Evolutionary conservation across 208 protist species (phyloP).

Genomic region (Acanthamoeba castellanii): DNA sequence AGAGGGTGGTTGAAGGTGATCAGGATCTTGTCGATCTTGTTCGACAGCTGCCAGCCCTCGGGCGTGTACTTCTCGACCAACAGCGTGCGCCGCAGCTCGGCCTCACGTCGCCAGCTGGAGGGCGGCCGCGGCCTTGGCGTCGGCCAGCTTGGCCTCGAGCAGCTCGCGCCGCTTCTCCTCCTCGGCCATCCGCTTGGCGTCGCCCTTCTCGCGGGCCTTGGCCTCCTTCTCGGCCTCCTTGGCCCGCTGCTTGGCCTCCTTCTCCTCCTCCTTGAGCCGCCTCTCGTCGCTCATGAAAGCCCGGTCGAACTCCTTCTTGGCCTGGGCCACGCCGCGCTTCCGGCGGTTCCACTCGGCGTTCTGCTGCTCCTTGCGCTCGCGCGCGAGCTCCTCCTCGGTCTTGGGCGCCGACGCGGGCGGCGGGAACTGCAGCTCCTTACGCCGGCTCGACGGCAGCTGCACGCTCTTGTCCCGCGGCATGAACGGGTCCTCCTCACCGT

Average conservation of each 20-base stretch:
- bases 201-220: not conserved
- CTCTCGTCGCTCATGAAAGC: slow-evolving; percentile 74
- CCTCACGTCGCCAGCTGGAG: slow-evolving; percentile 16
- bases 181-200: not conserved
- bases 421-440: slow-evolving; percentile 63
- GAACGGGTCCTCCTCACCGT: slow-evolving; percentile 49
- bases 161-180: slow-evolving; percentile 19
- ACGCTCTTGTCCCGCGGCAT: slow-evolving; percentile 68
- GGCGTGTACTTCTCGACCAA: slow-evolving; percentile 52
- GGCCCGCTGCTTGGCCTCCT: slow-evolving; percentile 44
- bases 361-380: slow-evolving; percentile 69
- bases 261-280: slow-evolving; percentile 44
- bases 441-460: slow-evolving; percentile 45
- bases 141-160: slow-evolving; percentile 61
- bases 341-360: slow-evolving; percentile 25
- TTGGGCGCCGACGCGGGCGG: slow-evolving; percentile 61
- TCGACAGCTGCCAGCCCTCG: slow-evolving; percentile 67
- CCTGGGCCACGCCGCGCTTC: slow-evolving; percentile 37
- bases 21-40: slow-evolving; percentile 46
- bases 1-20: slow-evolving; percentile 76
- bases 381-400: slow-evolving; percentile 70
- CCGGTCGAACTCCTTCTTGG: slow-evolving; percentile 46
- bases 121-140: slow-evolving; percentile 57
- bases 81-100: slow-evolving; percentile 57
- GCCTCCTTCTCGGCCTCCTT: slow-evolving; percentile 72